These are phyloP conservation scores for Fragaria ananassa DNA, from an alignment of 306 rosid species.

Conservation along the genomic window DNA sequence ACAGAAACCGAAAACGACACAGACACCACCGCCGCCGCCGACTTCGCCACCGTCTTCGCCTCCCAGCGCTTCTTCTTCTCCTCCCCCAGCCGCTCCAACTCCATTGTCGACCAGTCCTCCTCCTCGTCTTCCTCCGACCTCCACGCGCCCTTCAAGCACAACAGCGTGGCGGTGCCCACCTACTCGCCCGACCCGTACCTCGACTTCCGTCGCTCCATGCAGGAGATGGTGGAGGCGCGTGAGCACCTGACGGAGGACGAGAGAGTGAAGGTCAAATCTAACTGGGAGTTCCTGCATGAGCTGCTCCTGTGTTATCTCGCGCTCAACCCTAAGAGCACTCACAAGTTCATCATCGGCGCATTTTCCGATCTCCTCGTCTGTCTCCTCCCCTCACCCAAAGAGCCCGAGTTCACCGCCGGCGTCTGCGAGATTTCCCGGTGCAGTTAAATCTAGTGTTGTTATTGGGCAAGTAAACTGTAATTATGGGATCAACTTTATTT, in stretches of 20 bases:
- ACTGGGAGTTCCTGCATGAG: constrained; percentile 76
- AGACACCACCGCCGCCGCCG: constrained; percentile 25
- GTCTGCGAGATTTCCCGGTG: constrained; percentile 25
- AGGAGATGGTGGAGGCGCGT: constrained; percentile 95
- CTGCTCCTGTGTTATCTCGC: constrained; percentile 81
- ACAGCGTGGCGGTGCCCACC: constrained; percentile 66
- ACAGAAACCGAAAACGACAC: constrained; percentile 5
- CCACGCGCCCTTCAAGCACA: constrained; percentile 32
- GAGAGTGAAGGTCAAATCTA: constrained; percentile 44
- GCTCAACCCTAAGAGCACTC: constrained; percentile 70
- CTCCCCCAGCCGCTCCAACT: constrained; percentile 83
- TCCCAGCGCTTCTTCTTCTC: constrained; percentile 93
- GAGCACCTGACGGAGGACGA: constrained; percentile 43
- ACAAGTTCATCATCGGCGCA: constrained; percentile 74
- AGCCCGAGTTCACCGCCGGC: constrained; percentile 13
- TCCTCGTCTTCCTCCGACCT: constrained; percentile 2
- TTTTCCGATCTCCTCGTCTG: constrained; percentile 73
- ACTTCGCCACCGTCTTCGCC: constrained; percentile 69
- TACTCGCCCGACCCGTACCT: constrained; percentile 79
- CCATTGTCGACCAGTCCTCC: constrained; percentile 53
- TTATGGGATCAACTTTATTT: background rate
- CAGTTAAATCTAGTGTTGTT: constrained; percentile 1
- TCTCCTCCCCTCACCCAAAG: constrained; percentile 40
- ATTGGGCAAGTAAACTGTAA: background rate
- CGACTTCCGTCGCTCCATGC: constrained; percentile 88